Base-by-base conservation (phyloP, 2,329 filamentous ascomycete species). In the Penicillium sp. region DNA sequence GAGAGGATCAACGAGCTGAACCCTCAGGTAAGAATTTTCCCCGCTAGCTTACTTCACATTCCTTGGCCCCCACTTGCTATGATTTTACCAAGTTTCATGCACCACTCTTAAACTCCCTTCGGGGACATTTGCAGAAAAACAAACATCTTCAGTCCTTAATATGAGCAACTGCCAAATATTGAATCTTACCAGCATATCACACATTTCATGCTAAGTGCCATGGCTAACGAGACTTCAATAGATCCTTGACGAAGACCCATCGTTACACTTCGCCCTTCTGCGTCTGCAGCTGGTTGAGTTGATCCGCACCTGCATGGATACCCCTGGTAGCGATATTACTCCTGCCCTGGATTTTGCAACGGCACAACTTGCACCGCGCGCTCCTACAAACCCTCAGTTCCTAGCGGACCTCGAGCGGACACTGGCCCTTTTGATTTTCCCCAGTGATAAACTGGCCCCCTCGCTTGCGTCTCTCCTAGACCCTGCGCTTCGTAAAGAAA, bases 61-160 rank as follows among this genome's bases (percentile, higher is more conserved):
- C 31, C 56, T 45, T 36, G 19, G 25, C 33, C 33, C 33, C 51
- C 48, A 59, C 57, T 78, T 84, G 82, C 84, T 77, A 92, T 94
- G 94, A 99, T 99, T 96, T 96, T 81, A 90, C 82, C 83, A 82
- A 65, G 88, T 82, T 92, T 96, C 93, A 99, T 99, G 94, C 94
- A 99, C 94, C 94, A 99, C 94, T 91, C 94, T 91, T 94, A 97
- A 67, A 63, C 85, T 82, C 82, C 83, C 85, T 86, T 84, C 81
- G 81, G 85, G 86, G 87, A 84, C 30, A 54, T 77, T 85, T 94
- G 94, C 95, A 95, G 93, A 97, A 80, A 85, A 83, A 78, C 79
- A 80, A 78, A 77, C 77, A 78, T 84, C 87, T 89, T 89, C 87
- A 90, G 85, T 89, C 85, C 84, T 89, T 85, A 89, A 84, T 87